Conservation (phyloP, 306 rosid species). For the Prunus davidiana region DNA sequence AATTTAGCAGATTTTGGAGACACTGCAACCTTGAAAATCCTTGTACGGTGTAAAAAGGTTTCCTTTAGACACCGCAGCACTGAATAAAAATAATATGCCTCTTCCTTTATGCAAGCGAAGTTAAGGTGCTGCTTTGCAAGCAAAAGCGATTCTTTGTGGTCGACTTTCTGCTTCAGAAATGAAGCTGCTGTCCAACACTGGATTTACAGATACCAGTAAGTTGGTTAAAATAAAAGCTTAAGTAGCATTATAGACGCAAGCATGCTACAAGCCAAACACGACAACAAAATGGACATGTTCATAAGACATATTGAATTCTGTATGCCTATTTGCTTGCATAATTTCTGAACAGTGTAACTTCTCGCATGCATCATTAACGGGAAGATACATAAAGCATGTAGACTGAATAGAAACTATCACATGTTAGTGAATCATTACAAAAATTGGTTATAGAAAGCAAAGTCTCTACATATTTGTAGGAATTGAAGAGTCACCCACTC, state of each 20-base stretch:
- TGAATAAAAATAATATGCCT: constrained; percentile 51
- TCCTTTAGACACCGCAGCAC: constrained; percentile 64
- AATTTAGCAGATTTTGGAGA: constrained; percentile 26
- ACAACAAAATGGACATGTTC: no score
- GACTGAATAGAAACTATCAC: no score
- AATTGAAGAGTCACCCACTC: no score
- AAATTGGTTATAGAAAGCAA: no score
- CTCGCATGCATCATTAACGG: no score
- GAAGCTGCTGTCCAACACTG: constrained; percentile 84
- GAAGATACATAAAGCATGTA: no score
- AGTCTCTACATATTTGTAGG: no score
- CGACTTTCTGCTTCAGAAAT: constrained; percentile 50
- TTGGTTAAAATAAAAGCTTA: neutral
- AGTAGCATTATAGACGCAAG: neutral
- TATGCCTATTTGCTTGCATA: no score
- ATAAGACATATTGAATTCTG: no score
- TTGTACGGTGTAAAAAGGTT: constrained; percentile 41
- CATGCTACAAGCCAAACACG: neutral
- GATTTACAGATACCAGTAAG: constrained; percentile 20
- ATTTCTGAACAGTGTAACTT: no score
- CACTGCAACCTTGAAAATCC: constrained; percentile 22
- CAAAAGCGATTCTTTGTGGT: constrained; percentile 48
- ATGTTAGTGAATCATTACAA: no score
- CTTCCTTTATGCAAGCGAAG: constrained; percentile 58
- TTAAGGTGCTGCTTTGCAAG: constrained; percentile 60